These are phyloP conservation scores for Kodamaea alishanica DNA, from an alignment of 1,139 yeast species.

Conservation along the genomic window DNA sequence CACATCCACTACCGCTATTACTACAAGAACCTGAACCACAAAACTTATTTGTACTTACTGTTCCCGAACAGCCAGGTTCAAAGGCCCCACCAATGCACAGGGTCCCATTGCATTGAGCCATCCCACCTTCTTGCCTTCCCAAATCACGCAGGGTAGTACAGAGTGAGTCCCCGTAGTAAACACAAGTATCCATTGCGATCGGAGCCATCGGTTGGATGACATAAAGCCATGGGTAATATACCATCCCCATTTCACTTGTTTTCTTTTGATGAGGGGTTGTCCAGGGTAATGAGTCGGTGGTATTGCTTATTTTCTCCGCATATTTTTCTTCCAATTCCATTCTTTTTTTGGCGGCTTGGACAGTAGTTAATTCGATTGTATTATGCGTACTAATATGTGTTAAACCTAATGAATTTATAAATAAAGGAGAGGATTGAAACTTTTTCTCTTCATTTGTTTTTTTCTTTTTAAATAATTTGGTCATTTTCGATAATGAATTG, in stretches of 20 bases:
- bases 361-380: constrained; percentile 12
- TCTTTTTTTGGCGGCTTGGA: constrained; percentile 5
- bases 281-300: no score
- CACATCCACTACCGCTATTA: no score
- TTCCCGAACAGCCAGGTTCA: no score
- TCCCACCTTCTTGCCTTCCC: no score
- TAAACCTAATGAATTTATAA: constrained; percentile 9
- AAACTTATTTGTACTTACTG: no score
- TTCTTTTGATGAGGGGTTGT: no score
- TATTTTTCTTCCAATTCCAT: constrained; percentile 4
- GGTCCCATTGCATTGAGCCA: no score
- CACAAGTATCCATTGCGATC: neutral
- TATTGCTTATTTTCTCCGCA: neutral
- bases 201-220: constrained; percentile 2
- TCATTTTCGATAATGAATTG: constrained; percentile 7
- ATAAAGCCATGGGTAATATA: constrained; percentile 1
- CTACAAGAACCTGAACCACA: no score
- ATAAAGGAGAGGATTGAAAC: constrained; percentile 3
- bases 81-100: no score
- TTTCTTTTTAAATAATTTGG: constrained; percentile 8
- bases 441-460: constrained; percentile 1
- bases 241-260: neutral
- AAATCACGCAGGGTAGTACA: no score
- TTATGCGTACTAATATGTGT: constrained; percentile 19
- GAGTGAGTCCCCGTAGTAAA: no score